Evolutionary conservation across 768 basidiomycete species (phyloP).

Genomic region (Tricholoma sp.): DNA sequence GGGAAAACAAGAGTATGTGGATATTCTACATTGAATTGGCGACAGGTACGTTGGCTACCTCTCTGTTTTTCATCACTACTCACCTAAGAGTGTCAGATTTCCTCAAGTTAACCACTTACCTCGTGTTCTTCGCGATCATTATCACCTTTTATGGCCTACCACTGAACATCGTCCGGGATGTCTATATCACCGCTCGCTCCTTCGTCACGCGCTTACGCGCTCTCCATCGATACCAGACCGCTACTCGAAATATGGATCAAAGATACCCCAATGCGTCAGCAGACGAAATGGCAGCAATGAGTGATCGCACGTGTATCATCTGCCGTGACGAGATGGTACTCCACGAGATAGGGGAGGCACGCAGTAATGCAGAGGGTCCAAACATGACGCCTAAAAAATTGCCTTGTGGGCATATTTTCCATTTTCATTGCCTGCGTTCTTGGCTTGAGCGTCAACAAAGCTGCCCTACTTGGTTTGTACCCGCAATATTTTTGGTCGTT

Average conservation of each 20-base stretch:
- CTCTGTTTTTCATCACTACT: constrained; percentile 6
- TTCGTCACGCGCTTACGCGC: constrained; percentile 86
- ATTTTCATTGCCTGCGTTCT: constrained; percentile 93
- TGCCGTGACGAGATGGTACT: constrained; percentile 92
- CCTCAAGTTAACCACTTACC: constrained; percentile 86
- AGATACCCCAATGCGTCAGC: constrained; percentile 89
- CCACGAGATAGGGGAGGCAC: constrained; percentile 22
- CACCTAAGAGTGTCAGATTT: constrained; percentile 59
- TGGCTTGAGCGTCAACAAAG: constrained; percentile 99
- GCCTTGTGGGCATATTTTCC: constrained; percentile 96
- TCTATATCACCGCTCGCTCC: constrained; percentile 91
- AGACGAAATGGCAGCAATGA: constrained; percentile 76
- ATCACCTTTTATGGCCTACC: constrained; percentile 93
- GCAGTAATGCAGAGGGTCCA: constrained; percentile 54
- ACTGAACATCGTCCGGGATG: constrained; percentile 94
- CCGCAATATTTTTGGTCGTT: constrained; percentile 1
- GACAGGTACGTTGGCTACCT: constrained; percentile 56
- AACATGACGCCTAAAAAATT: constrained; percentile 97
- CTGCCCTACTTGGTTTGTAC: constrained; percentile 91
- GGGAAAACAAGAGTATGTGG: constrained; percentile 99
- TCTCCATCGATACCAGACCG: constrained; percentile 86
- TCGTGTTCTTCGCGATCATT: constrained; percentile 91
- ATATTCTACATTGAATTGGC: constrained; percentile 90
- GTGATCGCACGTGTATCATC: constrained; percentile 94
- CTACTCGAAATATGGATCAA: constrained; percentile 95